Evolutionary conservation across 2,329 filamentous ascomycete species (phyloP).

Genomic region (Aspergillus sp.): DNA sequence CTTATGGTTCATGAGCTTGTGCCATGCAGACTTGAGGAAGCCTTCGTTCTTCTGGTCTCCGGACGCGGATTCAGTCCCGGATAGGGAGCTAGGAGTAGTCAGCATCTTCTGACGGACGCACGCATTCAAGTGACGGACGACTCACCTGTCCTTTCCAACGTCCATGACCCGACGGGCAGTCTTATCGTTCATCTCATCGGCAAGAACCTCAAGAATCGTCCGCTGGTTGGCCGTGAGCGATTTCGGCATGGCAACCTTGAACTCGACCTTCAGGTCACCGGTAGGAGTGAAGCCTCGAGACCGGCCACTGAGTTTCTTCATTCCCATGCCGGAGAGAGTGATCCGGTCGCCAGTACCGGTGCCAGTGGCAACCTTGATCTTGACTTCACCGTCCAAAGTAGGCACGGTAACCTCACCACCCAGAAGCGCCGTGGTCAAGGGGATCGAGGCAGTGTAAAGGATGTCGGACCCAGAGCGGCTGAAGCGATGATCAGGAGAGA

Average conservation of each 20-base stretch:
- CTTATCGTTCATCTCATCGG: slow-evolving; percentile 93
- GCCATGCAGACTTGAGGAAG: slow-evolving; percentile 91
- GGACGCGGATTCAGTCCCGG: slow-evolving; percentile 15
- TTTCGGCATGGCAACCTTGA: slow-evolving; percentile 93
- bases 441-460: slow-evolving; percentile 85
- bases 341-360: slow-evolving; percentile 91
- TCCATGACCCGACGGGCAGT: slow-evolving; percentile 92
- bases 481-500: slow-evolving; percentile 88
- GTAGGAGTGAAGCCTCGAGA: slow-evolving; percentile 52
- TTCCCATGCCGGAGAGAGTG: slow-evolving; percentile 85
- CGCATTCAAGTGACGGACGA: slow-evolving; percentile 7
- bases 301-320: slow-evolving; percentile 76
- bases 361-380: slow-evolving; percentile 85
- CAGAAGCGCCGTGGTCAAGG: slow-evolving; percentile 86
- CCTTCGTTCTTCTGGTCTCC: slow-evolving; percentile 71
- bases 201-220: slow-evolving; percentile 90
- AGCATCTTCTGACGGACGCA: slow-evolving; percentile 3
- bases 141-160: slow-evolving; percentile 58
- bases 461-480: slow-evolving; percentile 84
- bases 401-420: slow-evolving; percentile 88
- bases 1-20: slow-evolving; percentile 77
- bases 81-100: slow-evolving; percentile 18
- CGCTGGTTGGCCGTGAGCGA: slow-evolving; percentile 88
- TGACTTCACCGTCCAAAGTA: slow-evolving; percentile 85
- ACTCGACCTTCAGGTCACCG: slow-evolving; percentile 90